These are phyloP conservation scores for Aphanomyces cochlioides DNA, from an alignment of 352 stramenopile genomes.

Conservation along the genomic window DNA sequence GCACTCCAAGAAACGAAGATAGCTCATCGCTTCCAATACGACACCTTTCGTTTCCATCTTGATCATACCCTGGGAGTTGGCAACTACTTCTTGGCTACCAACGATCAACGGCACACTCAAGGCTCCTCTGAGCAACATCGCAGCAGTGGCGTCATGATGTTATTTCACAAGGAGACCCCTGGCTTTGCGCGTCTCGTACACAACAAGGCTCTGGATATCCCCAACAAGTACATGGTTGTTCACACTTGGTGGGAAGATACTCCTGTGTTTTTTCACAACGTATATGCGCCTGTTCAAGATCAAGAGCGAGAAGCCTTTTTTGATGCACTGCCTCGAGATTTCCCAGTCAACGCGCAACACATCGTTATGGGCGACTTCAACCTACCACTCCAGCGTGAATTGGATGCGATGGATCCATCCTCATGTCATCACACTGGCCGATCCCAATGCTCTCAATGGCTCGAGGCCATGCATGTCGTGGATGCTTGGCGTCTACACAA, in stretches of 20 bases:
- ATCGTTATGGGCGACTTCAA: constrained; percentile 30
- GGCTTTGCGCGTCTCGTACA: neutral
- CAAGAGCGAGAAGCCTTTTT: neutral
- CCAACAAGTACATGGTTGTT: constrained; percentile 3
- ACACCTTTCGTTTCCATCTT: constrained; percentile 4
- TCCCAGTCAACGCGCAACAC: constrained; percentile 7
- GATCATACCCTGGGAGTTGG: neutral
- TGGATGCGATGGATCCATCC: neutral
- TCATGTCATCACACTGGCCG: neutral
- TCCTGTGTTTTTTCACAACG: constrained; percentile 11
- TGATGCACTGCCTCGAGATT: neutral
- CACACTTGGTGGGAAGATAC: neutral
- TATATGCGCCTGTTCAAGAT: neutral
- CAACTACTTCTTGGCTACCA: constrained; percentile 4
- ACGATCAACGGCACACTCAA: neutral
- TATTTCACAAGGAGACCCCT: neutral
- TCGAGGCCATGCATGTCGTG: constrained; percentile 7
- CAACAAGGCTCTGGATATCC: neutral
- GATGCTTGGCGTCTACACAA: constrained; percentile 34
- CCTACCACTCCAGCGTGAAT: neutral
- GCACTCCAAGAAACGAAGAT: constrained; percentile 18
- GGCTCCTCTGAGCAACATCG: neutral
- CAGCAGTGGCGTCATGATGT: constrained; percentile 16
- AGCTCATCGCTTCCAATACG: neutral
- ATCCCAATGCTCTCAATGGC: neutral